Percentiles rank a stretch among this genome's conserved stretches.
These are phyloP conservation scores for Verticillium isaacii DNA, from an alignment of 2,329 filamentous ascomycete species.

Conservation along the genomic window DNA sequence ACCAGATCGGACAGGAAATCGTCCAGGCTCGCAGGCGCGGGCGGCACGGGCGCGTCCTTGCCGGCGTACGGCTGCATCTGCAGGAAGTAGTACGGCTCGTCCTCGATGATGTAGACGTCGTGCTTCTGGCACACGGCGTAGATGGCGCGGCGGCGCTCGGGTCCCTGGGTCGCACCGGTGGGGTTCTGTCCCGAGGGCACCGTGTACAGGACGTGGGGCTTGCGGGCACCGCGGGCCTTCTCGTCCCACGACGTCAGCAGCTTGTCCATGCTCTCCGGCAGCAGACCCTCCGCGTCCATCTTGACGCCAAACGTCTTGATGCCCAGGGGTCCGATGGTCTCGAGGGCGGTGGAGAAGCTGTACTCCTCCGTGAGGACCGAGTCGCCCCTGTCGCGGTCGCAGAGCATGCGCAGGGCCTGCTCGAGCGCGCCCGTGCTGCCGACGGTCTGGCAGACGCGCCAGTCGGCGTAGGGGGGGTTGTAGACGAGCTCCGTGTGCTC, in stretches of 20 bases:
- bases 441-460: constrained; percentile 77
- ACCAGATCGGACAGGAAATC: constrained; percentile 71
- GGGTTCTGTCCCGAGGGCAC: constrained; percentile 83
- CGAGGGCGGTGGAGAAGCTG: constrained; percentile 72
- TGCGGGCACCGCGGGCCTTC: constrained; percentile 35
- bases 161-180: constrained; percentile 76
- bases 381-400: constrained; percentile 63
- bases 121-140: constrained; percentile 79
- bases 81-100: constrained; percentile 92
- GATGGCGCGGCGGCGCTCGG: constrained; percentile 62
- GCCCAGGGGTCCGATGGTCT: constrained; percentile 51
- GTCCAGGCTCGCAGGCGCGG: constrained; percentile 56
- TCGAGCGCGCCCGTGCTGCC: constrained; percentile 86
- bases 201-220: constrained; percentile 54
- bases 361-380: constrained; percentile 84
- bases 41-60: constrained; percentile 24
- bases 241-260: constrained; percentile 46
- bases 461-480: constrained; percentile 83
- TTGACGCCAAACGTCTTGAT: constrained; percentile 44
- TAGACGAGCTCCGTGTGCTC: constrained; percentile 94
- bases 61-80: constrained; percentile 72
- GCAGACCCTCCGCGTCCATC: constrained; percentile 49
- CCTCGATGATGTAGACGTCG: constrained; percentile 82
- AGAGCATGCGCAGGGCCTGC: constrained; percentile 77
- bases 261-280: constrained; percentile 47